These are phyloP conservation scores for Penicillium flavigenum DNA, from an alignment of 495 filamentous ascomycete species.

Conservation along the genomic window DNA sequence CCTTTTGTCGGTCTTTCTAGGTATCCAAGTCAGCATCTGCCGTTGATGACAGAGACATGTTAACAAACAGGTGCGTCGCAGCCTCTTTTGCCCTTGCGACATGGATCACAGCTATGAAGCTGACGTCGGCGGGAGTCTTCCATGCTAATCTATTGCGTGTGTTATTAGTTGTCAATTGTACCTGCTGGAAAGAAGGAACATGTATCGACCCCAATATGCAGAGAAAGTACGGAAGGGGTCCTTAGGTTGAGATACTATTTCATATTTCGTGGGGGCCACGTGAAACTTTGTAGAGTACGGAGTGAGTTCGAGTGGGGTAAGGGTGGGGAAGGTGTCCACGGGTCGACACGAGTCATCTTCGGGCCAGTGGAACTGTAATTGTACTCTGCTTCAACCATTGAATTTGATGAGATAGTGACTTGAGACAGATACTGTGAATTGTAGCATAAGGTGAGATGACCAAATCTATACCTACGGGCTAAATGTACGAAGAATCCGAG, in stretches of 20 bases:
- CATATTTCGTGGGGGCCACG: background rate
- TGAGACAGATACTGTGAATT: too few relatives aligned
- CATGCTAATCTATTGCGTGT: conserved; percentile 2
- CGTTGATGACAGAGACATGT: background rate
- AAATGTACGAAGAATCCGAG: background rate
- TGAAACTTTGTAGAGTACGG: conserved; percentile 4
- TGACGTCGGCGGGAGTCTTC: conserved; percentile 28
- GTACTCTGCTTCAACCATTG: too few relatives aligned
- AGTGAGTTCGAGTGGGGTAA: conserved; percentile 5
- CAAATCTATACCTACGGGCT: too few relatives aligned
- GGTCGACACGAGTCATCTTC: too few relatives aligned
- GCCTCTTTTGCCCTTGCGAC: conserved; percentile 44
- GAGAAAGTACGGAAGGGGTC: too few relatives aligned
- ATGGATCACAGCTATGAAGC: conserved; percentile 46
- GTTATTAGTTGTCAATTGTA: too few relatives aligned
- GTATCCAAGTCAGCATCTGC: conserved; percentile 8
- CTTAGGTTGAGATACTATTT: too few relatives aligned
- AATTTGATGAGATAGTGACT: too few relatives aligned
- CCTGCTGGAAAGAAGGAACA: background rate
- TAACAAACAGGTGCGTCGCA: conserved; percentile 38
- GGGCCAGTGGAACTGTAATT: too few relatives aligned
- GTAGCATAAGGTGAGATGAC: too few relatives aligned
- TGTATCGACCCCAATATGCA: too few relatives aligned
- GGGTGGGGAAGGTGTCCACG: background rate
- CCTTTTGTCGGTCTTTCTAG: conserved; percentile 15